A percentile compares a stretch with the other conserved stretches of the same genome.
Conservation (phyloP, 441 rosid species). For the Gossypium gossypioides region DNA sequence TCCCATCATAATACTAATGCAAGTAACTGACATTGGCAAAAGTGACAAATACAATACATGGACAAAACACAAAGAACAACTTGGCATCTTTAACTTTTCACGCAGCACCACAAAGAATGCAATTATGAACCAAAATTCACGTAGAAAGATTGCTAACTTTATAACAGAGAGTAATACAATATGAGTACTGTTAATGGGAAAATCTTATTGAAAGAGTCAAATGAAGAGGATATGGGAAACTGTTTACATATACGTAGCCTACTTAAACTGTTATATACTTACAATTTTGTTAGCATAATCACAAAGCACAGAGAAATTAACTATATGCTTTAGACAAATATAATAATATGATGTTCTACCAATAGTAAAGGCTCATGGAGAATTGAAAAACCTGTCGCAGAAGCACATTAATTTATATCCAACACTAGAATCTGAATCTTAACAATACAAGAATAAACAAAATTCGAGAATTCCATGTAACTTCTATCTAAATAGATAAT, state of each 20-base stretch:
- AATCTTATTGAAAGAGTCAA: not conserved
- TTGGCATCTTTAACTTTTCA: not conserved
- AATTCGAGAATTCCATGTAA: not conserved
- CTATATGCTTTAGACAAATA: not conserved
- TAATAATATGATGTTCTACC: not conserved
- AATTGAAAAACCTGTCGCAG: not conserved
- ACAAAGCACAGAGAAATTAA: not conserved
- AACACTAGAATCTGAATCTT: not conserved
- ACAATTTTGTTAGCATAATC: not conserved
- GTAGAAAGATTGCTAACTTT: not conserved
- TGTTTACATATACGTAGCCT: not conserved
- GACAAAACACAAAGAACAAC: not conserved
- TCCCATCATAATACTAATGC: not conserved
- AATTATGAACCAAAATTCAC: not conserved
- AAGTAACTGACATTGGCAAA: not conserved
- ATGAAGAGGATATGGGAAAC: not conserved
- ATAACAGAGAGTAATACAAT: not conserved
- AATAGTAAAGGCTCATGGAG: not conserved
- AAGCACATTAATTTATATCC: not conserved
- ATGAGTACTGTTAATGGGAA: not conserved
- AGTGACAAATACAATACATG: not conserved
- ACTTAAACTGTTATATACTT: not conserved
- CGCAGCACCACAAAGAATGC: not conserved
- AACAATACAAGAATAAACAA: not conserved
- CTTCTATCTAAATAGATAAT: not conserved